Conservation (phyloP, 305 asterid species). For the Fraxinus velutina region DNA sequence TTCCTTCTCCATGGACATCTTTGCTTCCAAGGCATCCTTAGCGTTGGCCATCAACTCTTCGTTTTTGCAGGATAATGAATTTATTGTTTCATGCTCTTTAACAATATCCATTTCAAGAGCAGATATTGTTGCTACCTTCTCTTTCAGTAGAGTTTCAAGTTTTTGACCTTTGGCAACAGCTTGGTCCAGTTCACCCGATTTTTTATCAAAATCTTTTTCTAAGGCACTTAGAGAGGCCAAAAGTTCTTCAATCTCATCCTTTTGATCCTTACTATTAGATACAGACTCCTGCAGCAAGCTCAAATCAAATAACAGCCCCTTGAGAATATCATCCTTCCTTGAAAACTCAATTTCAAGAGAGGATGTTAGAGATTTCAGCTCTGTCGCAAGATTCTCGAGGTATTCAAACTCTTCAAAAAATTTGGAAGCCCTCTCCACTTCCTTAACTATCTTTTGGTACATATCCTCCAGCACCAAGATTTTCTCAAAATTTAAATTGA, state of each 20-base stretch:
- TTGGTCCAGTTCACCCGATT: constrained; percentile 53
- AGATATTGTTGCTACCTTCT: constrained; percentile 44
- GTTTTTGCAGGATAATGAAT: constrained; percentile 45
- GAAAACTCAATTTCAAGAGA: constrained; percentile 53
- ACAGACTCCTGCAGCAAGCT: constrained; percentile 89
- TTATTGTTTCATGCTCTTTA: constrained; percentile 41
- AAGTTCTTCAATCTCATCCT: constrained; percentile 60
- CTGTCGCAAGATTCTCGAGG: constrained; percentile 53
- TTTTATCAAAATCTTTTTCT: constrained; percentile 49
- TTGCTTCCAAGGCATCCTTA: constrained; percentile 47
- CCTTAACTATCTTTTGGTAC: constrained; percentile 42
- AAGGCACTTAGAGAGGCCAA: constrained; percentile 45
- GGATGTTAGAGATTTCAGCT: constrained; percentile 47
- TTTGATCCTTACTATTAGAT: constrained; percentile 67
- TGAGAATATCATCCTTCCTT: constrained; percentile 83
- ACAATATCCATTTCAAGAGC: constrained; percentile 52
- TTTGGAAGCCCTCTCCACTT: constrained; percentile 37
- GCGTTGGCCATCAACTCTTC: constrained; percentile 50
- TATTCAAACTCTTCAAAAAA: constrained; percentile 49
- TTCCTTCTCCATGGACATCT: constrained; percentile 52
- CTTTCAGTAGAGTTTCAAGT: constrained; percentile 61
- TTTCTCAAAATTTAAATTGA: constrained; percentile 32
- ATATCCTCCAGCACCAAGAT: constrained; percentile 34
- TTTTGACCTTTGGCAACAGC: constrained; percentile 47
- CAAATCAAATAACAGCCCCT: constrained; percentile 78